Evolutionary conservation across 1,284 basidiomycete genomes (phyloP).

Genomic region (Thecaphora thlaspeos): DNA sequence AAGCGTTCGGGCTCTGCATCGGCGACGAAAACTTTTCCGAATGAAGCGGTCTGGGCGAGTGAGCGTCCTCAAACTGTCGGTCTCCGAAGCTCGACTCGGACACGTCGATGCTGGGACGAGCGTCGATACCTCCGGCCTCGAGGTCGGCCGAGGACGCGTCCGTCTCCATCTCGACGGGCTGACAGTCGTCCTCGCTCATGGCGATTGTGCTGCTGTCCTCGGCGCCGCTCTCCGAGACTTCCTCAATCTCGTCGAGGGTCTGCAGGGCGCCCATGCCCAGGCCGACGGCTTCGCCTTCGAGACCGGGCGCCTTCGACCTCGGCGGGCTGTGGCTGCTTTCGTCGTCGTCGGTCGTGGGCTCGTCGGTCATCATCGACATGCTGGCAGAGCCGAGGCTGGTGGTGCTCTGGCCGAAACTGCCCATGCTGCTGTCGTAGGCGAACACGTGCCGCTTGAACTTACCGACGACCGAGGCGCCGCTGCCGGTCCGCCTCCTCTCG

Average conservation of each 20-base stretch:
- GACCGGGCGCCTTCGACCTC: constrained; percentile 15
- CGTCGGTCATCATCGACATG: constrained; percentile 20
- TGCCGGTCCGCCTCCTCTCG: constrained; percentile 13
- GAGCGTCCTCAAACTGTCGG: constrained; percentile 17
- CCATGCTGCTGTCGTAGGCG: constrained; percentile 51
- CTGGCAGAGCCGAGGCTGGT: constrained; percentile 17
- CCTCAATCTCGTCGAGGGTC: constrained; percentile 42
- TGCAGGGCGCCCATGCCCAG: constrained; percentile 33
- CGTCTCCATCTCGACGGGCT: neutral
- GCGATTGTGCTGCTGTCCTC: constrained; percentile 10
- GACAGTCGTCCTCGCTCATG: neutral
- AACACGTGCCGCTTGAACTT: constrained; percentile 51
- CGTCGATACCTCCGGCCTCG: constrained; percentile 5
- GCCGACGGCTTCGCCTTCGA: constrained; percentile 10
- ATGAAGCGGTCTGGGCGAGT: too few species aligned
- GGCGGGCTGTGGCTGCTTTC: constrained; percentile 6
- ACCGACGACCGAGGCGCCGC: constrained; percentile 13
- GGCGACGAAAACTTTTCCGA: too few species aligned
- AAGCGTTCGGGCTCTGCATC: too few species aligned
- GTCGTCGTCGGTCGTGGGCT: neutral
- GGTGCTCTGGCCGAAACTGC: constrained; percentile 38
- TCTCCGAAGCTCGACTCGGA: constrained; percentile 26
- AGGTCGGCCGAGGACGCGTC: constrained; percentile 20
- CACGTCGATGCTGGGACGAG: constrained; percentile 16
- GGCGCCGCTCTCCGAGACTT: constrained; percentile 26